Conservation (phyloP, 805 yeast genomes). For the Candida easanensis region DNA sequence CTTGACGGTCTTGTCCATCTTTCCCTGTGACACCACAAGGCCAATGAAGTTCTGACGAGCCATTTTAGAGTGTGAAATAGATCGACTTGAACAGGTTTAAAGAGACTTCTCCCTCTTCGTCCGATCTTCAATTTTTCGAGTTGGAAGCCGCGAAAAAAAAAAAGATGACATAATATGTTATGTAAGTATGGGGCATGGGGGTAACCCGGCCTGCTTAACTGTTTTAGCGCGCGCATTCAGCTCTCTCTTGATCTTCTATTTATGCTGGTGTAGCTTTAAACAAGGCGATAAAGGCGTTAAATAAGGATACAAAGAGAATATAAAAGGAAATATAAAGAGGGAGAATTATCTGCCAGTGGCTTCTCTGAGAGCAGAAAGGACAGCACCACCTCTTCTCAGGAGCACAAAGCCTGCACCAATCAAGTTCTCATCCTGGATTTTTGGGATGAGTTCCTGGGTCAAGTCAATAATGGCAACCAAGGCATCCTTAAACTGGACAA, state of each 20-base stretch:
- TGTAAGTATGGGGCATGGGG: too few species aligned
- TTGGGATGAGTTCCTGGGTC: slow-evolving; percentile 1
- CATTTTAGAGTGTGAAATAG: slow-evolving; percentile 39
- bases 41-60: slow-evolving; percentile 91
- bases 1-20: slow-evolving; percentile 93
- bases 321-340: too few species aligned
- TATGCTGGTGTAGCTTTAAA: too few species aligned
- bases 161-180: too few species aligned
- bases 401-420: slow-evolving; percentile 3
- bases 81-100: background rate
- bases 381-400: background rate
- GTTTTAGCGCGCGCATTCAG: background rate
- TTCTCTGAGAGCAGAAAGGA: slow-evolving; percentile 10
- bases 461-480: slow-evolving; percentile 2
- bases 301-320: too few species aligned
- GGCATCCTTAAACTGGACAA: slow-evolving; percentile 3
- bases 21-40: slow-evolving; percentile 91
- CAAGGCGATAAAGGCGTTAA: background rate
- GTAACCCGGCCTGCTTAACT: too few species aligned
- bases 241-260: background rate
- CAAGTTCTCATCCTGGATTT: slow-evolving; percentile 1
- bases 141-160: background rate
- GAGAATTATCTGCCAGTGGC: slow-evolving; percentile 3
- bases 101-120: too few species aligned
- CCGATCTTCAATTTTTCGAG: background rate